Percentiles rank a stretch among this genome's conserved stretches.
Evolutionary conservation across 371 early-diverging fungal genomes (phyloP).

Genomic region (Haplosporangium sp.): DNA sequence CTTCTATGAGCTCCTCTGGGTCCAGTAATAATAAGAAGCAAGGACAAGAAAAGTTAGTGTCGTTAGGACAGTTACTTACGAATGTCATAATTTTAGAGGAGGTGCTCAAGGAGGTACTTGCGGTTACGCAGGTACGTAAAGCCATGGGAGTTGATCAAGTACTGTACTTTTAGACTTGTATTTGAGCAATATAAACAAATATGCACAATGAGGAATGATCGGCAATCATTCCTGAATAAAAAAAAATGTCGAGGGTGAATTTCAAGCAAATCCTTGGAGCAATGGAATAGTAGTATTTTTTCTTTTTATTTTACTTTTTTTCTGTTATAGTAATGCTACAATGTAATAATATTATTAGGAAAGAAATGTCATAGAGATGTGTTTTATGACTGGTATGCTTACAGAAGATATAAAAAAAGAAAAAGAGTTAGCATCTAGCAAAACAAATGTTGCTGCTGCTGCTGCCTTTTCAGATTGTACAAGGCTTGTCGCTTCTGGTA

Average conservation of each 20-base stretch:
- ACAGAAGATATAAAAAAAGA: background rate
- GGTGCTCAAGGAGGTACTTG: slow-evolving; percentile 90
- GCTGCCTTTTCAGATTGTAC: slow-evolving; percentile 15
- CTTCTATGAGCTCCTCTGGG: background rate
- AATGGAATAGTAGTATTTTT: background rate
- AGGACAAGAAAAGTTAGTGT: slow-evolving; percentile 61
- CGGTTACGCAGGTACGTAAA: slow-evolving; percentile 83
- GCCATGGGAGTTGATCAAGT: slow-evolving; percentile 80
- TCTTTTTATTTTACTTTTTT: background rate
- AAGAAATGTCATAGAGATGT: background rate
- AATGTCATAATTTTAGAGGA: slow-evolving; percentile 94
- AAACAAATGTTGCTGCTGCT: slow-evolving; percentile 1
- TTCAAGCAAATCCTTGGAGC: background rate
- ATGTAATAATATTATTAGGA: background rate
- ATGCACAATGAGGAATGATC: background rate
- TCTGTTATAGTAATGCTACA: background rate
- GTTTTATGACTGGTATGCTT: background rate
- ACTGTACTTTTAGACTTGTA: slow-evolving; percentile 43
- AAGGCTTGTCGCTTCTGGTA: slow-evolving; percentile 26
- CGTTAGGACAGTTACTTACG: slow-evolving; percentile 77
- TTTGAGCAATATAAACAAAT: background rate
- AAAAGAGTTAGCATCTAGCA: background rate
- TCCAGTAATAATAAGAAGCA: background rate
- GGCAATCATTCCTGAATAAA: no score
- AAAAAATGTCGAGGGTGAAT: no score